Evolutionary conservation across 192 early-diverging fungal species (phyloP), one percentile per base, ranked within the genome.

Genomic region (Coemansia asiatica): DNA sequence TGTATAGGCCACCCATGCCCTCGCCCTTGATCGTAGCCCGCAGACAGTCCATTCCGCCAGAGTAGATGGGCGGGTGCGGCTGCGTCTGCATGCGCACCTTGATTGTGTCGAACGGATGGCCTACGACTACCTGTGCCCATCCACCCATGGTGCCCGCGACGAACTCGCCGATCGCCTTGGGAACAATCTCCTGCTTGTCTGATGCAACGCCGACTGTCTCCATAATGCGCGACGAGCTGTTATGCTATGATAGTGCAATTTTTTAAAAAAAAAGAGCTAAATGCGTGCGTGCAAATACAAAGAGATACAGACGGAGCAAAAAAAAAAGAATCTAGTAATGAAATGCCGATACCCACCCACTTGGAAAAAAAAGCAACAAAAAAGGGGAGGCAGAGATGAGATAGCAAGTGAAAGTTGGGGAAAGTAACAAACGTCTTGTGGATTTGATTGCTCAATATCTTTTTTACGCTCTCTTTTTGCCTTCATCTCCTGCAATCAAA

Each of bases 21-120:
- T 95, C 95, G 49, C 90, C 87, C 16, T 87, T 79, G 50, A 98
- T 74, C 1, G 94, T 98, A 35, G 90, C 78, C 22, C 90, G 82
- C 25, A 92, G 69, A 63, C 96, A 98, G 72, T 98, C 91, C 87
- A 86, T 88, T 13, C 85, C 89, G 66, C 85, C 90, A 63, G 83
- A 80, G 68, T 87, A 90, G 21, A 81, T 64, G 16, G 86, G 85
- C 26, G 85, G 83, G n/a, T 55, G 69, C 19, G 82, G 69, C 61
- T 94, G 85, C 48, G 91, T 74, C 67, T 91, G 89, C 58, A 90
- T 70, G 36, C 93, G 89, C 36, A 89, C 90, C 71, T 94, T 95
- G 81, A 95, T 87, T 1, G 92, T 93, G 65, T 95, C 93, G 64
- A 95, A 86, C 19, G 93, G 93, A 47, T 95, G 93, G 16, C 93